Percentiles rank a stretch among this genome's conserved stretches.
Conservation (phyloP, 139 green algal species). For the Volvox africanus region DNA sequence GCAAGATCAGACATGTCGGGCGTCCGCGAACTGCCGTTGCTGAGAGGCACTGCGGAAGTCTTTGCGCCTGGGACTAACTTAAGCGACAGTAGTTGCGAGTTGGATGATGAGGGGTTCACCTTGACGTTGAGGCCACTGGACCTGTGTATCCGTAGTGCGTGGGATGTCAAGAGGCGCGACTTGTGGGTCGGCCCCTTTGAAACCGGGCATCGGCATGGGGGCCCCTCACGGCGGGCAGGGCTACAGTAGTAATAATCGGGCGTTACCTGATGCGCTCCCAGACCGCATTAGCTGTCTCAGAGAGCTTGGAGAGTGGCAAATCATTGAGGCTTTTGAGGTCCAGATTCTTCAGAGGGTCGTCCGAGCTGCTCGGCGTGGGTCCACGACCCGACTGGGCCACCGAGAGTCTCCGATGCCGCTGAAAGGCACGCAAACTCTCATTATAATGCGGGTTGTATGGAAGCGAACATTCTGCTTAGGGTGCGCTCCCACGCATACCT, state of each 20-base stretch:
- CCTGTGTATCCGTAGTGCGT: neutral
- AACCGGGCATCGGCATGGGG: too few species aligned
- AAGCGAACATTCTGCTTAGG: too few species aligned
- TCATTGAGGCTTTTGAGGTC: conserved; percentile 23
- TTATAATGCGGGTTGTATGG: neutral
- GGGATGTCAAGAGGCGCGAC: too few species aligned
- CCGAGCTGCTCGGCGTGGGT: neutral
- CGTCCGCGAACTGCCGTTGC: neutral
- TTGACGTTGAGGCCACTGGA: conserved; percentile 25
- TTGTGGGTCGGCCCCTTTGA: too few species aligned
- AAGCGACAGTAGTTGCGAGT: neutral
- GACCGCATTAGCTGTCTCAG: conserved; percentile 24
- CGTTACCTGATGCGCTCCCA: conserved; percentile 23
- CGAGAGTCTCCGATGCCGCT: neutral
- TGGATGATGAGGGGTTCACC: neutral
- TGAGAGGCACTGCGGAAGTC: too few species aligned
- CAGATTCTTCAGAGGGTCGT: conserved; percentile 1
- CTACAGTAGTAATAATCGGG: too few species aligned
- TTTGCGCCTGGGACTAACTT: neutral
- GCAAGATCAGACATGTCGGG: neutral
- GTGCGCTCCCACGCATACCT: too few species aligned
- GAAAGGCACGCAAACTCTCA: neutral
- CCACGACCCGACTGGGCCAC: neutral
- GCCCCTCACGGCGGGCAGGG: too few species aligned
- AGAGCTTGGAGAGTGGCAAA: conserved; percentile 5